Percentiles rank a stretch among this genome's conserved stretches.
Evolutionary conservation across 768 basidiomycete genomes (phyloP).

Genomic region (Lanmaoa rubissima): DNA sequence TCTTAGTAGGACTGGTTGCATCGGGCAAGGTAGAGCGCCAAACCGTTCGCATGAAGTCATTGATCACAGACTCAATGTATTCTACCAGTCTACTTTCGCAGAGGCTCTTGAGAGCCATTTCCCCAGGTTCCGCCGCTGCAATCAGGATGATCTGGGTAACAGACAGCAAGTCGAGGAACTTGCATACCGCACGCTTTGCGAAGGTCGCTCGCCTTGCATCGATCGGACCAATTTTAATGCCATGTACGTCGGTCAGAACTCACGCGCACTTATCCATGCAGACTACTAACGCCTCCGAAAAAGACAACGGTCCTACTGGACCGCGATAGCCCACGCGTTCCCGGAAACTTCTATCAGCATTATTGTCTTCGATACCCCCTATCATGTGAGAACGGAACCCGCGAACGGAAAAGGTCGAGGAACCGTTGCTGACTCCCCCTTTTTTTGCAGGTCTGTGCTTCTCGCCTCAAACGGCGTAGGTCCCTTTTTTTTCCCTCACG

Average conservation of each 20-base stretch:
- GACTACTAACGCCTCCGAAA: conserved; percentile 1
- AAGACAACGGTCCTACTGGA: conserved; percentile 76
- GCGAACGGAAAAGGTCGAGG: not conserved
- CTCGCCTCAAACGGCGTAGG: conserved; percentile 60
- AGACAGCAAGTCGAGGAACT: conserved; percentile 63
- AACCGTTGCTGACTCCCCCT: conserved; percentile 8
- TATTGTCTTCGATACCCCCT: conserved; percentile 76
- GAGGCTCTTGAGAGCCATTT: conserved; percentile 59
- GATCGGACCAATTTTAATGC: conserved; percentile 78
- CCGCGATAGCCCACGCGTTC: conserved; percentile 64
- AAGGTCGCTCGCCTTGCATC: conserved; percentile 72
- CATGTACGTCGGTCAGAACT: conserved; percentile 41
- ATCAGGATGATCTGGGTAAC: conserved; percentile 77
- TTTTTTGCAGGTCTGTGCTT: conserved; percentile 53
- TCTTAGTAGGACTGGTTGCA: conserved; percentile 71
- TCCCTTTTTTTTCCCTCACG: conserved; percentile 14
- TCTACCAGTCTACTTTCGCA: conserved; percentile 59
- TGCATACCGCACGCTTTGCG: conserved; percentile 47
- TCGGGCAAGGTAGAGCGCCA: conserved; percentile 60
- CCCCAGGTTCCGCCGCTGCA: conserved; percentile 67
- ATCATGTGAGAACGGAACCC: conserved; percentile 50
- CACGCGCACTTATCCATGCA: not conserved
- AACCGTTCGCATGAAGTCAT: not conserved
- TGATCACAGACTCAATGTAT: conserved; percentile 1
- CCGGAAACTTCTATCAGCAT: conserved; percentile 65